These are phyloP conservation scores for Silene conica DNA, from an alignment of 148 eudicot genomes.

Conservation along the genomic window DNA sequence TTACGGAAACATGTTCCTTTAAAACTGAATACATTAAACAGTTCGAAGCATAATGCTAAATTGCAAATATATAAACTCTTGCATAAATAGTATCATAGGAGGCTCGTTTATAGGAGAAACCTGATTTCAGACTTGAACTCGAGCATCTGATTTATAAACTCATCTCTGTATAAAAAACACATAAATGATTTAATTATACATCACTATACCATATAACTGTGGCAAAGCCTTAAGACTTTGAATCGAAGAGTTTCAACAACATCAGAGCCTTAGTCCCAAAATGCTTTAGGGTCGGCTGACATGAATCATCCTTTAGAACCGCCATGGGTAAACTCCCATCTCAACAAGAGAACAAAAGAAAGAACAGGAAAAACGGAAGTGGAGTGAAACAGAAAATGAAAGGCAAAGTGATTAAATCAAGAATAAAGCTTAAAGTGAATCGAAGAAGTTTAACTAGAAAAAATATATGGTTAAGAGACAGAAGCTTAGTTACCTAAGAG, in stretches of 20 bases:
- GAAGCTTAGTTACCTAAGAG: constrained; percentile 35
- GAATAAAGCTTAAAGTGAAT: too few species aligned
- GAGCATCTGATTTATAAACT: constrained; percentile 58
- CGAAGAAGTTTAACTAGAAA: neutral
- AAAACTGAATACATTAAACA: neutral
- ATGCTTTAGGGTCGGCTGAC: too few species aligned
- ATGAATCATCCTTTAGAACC: too few species aligned
- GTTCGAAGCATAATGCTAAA: neutral
- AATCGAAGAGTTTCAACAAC: too few species aligned
- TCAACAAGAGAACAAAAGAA: too few species aligned
- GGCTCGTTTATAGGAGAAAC: constrained; percentile 28
- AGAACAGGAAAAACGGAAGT: too few species aligned
- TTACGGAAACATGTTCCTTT: neutral
- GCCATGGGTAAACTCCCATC: too few species aligned
- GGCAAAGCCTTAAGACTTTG: neutral
- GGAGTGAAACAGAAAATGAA: too few species aligned
- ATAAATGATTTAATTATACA: too few species aligned
- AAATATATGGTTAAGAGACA: constrained; percentile 6
- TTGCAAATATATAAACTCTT: neutral
- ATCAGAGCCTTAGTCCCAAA: too few species aligned
- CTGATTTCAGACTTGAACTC: constrained; percentile 60
- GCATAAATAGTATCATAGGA: neutral
- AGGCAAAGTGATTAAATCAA: too few species aligned
- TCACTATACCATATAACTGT: neutral
- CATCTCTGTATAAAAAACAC: constrained; percentile 46